These are phyloP conservation scores for Echites panduratus DNA, from an alignment of 257 asterid species.

Conservation along the genomic window DNA sequence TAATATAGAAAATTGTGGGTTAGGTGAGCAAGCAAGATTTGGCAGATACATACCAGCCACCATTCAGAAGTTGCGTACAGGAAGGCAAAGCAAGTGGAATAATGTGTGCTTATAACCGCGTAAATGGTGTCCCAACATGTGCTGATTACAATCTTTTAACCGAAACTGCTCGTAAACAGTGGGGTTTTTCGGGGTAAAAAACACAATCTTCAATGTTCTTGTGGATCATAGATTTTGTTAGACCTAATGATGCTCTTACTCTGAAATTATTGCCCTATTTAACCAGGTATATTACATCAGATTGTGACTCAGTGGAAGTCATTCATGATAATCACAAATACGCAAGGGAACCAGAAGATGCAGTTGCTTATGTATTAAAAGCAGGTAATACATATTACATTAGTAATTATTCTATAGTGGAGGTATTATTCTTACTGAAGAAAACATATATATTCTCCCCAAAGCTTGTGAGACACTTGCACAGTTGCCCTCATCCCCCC, in stretches of 20 bases:
- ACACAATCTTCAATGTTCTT: not conserved
- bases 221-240: no score
- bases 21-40: constrained; percentile 81
- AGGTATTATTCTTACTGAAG: no score
- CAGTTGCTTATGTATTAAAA: constrained; percentile 66
- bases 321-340: constrained; percentile 52
- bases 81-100: constrained; percentile 82
- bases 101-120: constrained; percentile 90
- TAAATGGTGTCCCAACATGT: constrained; percentile 81
- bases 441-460: no score
- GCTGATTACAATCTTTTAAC: constrained; percentile 69
- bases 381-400: constrained; percentile 44
- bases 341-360: constrained; percentile 56
- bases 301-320: constrained; percentile 64
- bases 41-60: constrained; percentile 92
- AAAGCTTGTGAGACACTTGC: no score
- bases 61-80: constrained; percentile 58
- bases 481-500: no score
- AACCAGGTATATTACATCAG: constrained; percentile 75
- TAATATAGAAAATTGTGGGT: not conserved
- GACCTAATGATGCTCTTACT: not conserved
- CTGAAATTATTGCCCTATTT: not conserved
- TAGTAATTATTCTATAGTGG: no score
- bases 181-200: constrained; percentile 74
- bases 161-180: constrained; percentile 54